A percentile compares a stretch with the other conserved stretches of the same genome.
Evolutionary conservation across 805 yeast genomes (phyloP).

Genomic region (Kazachstania viticola): DNA sequence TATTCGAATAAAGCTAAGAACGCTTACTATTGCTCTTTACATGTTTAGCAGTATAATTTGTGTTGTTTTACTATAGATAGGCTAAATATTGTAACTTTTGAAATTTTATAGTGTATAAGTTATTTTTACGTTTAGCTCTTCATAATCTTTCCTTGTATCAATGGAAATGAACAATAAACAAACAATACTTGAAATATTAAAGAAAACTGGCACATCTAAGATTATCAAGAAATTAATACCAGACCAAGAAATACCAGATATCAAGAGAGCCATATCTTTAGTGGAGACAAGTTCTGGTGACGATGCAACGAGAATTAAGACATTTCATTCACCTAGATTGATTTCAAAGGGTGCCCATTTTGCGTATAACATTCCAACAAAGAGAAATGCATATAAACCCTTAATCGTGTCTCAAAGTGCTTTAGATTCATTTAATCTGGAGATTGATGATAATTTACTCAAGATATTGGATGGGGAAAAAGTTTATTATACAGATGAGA

Average conservation of each 20-base stretch:
- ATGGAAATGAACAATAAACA: conserved; percentile 18
- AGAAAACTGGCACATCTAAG: conserved; percentile 14
- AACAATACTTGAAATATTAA: conserved; percentile 14
- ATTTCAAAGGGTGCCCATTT: conserved; percentile 49
- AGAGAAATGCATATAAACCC: conserved; percentile 39
- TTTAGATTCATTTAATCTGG: conserved; percentile 48
- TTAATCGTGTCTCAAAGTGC: conserved; percentile 52
- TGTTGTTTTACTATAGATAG: too few relatives aligned
- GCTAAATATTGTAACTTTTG: too few relatives aligned
- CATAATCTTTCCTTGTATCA: too few relatives aligned
- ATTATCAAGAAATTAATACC: conserved; percentile 15
- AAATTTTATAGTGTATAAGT: too few relatives aligned
- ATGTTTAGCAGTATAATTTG: too few relatives aligned
- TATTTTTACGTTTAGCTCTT: too few relatives aligned
- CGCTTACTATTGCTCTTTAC: too few relatives aligned
- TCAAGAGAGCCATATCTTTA: conserved; percentile 20
- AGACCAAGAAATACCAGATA: conserved; percentile 24
- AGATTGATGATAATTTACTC: conserved; percentile 35
- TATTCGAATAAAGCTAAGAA: too few relatives aligned
- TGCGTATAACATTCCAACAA: conserved; percentile 63
- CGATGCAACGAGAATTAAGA: conserved; percentile 9
- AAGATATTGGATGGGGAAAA: conserved; percentile 52
- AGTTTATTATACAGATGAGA: conserved; percentile 28
- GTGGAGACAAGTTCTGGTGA: conserved; percentile 11
- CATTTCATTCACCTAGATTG: conserved; percentile 41